Base-by-base conservation (phyloP, 768 basidiomycete species). In the Multifurca ochricompacta region DNA sequence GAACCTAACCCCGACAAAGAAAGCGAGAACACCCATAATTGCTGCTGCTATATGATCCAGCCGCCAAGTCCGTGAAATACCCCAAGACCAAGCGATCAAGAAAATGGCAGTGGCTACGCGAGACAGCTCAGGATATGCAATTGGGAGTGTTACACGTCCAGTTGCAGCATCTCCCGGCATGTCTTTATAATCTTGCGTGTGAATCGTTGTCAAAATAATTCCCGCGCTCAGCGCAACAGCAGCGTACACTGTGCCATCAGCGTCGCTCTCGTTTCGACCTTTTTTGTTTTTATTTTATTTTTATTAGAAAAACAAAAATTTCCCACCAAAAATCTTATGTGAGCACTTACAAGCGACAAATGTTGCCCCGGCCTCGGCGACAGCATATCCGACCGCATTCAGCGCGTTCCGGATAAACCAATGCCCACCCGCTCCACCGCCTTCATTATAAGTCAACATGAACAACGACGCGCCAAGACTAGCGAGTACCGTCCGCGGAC, bases 131-230 rank as follows among this genome's bases (percentile, higher is more conserved):
- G 77, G 77, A 31, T 71, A 69, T 30, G 70, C 68, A 48, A 78
- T 74, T 1, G 77, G 77, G 21, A 78, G 60, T 0, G 77, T 78
- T 1, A 65, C 19, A 4, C 77, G 68, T 1, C 73, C 73, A 0
- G 65, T 64, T n/a, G 66, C 45, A 4, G 62, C 59, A 45, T 78
- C 77, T 0, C 77, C 77, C n/a, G 67, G 65, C 13, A 70, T 60
- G 49, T 78, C 77, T 27, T 72, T 67, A 53, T 74, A 78, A 53
- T 78, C 77, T 62, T 77, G 74, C 2, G 74, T 70, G 19, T 77
- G 76, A 10, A 77, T 72, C 3, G 76, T 78, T 0, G 76, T 75
- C 2, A 71, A 61, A 32, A 77, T 68, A 14, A 76, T 69, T 0
- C 66, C 66, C 7, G 69, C 65, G 23, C 71, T 74, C 43, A 73